phyloP scores from a whole-genome alignment of 768 basidiomycete genomes.

The Kwoniella sp. region DNA sequence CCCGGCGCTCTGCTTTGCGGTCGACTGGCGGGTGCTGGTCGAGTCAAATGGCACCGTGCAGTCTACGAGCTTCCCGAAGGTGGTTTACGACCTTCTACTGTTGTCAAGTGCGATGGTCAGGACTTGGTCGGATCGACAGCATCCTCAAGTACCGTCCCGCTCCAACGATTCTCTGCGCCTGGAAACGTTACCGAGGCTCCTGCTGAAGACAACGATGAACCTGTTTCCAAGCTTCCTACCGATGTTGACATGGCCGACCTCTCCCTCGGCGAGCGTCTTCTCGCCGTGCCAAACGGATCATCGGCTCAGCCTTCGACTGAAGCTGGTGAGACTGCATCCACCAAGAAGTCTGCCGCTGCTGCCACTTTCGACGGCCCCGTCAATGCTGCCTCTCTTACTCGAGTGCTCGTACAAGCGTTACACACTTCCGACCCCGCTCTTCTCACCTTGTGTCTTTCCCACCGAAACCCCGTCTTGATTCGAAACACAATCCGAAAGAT shows the following conservation, averaged over 20 bases:
- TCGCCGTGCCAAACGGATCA: conserved; percentile 65
- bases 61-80: conserved; percentile 39
- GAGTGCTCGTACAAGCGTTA: conserved; percentile 91
- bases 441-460: conserved; percentile 67
- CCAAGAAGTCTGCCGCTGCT: conserved; percentile 44
- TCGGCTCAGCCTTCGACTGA: conserved; percentile 24
- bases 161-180: conserved; percentile 50
- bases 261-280: conserved; percentile 84
- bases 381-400: conserved; percentile 83
- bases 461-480: conserved; percentile 78
- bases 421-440: conserved; percentile 89
- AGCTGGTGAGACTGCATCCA: conserved; percentile 53
- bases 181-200: conserved; percentile 28
- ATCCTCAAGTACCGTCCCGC: conserved; percentile 28
- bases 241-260: conserved; percentile 86
- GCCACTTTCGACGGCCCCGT: conserved; percentile 42
- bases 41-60: conserved; percentile 48
- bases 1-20: conserved; percentile 38
- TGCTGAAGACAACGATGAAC: conserved; percentile 32
- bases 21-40: conserved; percentile 48
- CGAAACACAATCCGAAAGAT: conserved; percentile 82
- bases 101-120: conserved; percentile 45
- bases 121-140: conserved; percentile 36
- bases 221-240: conserved; percentile 45
- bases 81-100: conserved; percentile 27